Conservation (phyloP, 495 filamentous ascomycete genomes). For the Cryomyces antarcticus region DNA sequence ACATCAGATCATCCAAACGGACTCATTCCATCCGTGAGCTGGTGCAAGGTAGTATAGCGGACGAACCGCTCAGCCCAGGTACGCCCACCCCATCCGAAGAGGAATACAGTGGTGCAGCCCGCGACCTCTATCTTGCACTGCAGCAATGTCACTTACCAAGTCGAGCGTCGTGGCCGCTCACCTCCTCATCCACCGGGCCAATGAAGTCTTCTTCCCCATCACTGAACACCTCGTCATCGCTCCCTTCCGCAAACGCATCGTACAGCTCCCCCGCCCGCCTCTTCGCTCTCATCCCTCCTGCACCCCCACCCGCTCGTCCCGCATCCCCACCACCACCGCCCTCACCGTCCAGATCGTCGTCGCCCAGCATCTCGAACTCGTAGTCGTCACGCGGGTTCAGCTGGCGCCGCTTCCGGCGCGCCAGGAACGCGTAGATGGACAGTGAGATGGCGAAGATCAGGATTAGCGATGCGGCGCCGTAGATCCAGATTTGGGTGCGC, state of each 20-base stretch:
- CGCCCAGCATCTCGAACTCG: slow-evolving; percentile 81
- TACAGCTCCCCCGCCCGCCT: slow-evolving; percentile 70
- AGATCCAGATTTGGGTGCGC: slow-evolving; percentile 86
- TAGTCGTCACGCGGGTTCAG: slow-evolving; percentile 69
- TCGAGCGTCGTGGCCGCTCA: no score
- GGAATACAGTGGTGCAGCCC: no score
- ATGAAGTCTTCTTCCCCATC: slow-evolving; percentile 23
- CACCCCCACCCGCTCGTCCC: slow-evolving; percentile 14
- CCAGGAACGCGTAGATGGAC: slow-evolving; percentile 57
- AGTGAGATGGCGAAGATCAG: slow-evolving; percentile 64
- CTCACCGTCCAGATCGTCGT: slow-evolving; percentile 53
- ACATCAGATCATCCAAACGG: no score
- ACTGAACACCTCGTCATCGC: slow-evolving; percentile 48
- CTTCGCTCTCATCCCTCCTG: slow-evolving; percentile 19
- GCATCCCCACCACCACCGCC: slow-evolving; percentile 12
- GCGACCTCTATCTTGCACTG: no score
- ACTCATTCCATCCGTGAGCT: no score
- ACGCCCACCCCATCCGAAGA: no score
- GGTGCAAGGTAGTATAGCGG: no score
- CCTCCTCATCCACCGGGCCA: no score
- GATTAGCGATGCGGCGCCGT: slow-evolving; percentile 66
- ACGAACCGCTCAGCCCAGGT: no score
- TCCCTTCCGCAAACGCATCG: slow-evolving; percentile 74
- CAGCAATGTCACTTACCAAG: no score
- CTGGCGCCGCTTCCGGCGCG: slow-evolving; percentile 52